Percentiles rank a stretch among this genome's conserved stretches.
These are phyloP conservation scores for Kluyveromyces sp. DNA, from an alignment of 1,139 yeast genomes.

Conservation along the genomic window DNA sequence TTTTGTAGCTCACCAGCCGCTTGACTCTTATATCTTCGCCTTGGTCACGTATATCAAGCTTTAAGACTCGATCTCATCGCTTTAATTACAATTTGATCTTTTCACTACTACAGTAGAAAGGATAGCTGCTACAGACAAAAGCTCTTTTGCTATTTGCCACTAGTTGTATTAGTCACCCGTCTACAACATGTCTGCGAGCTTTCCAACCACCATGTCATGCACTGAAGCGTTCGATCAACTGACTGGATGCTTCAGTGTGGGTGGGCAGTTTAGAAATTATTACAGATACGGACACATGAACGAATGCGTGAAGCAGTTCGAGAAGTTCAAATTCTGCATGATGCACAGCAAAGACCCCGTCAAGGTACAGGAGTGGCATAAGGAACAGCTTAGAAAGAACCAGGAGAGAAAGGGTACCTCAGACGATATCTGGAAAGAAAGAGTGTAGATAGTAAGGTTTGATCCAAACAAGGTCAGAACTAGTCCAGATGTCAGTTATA, in stretches of 20 bases:
- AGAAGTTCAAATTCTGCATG: slow-evolving; percentile 76
- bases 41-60: neutral
- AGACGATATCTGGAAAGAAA: slow-evolving; percentile 71
- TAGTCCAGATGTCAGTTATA: too few species aligned
- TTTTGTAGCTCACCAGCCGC: too few species aligned
- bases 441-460: slow-evolving; percentile 9
- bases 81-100: neutral
- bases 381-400: slow-evolving; percentile 47
- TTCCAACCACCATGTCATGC: slow-evolving; percentile 50
- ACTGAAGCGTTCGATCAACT: slow-evolving; percentile 82
- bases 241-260: slow-evolving; percentile 77
- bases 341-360: slow-evolving; percentile 45
- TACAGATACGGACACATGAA: slow-evolving; percentile 77
- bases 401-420: slow-evolving; percentile 62
- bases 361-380: slow-evolving; percentile 65
- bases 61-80: neutral
- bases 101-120: neutral
- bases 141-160: too few species aligned
- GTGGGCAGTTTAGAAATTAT: slow-evolving; percentile 78
- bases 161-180: too few species aligned
- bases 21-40: neutral
- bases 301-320: slow-evolving; percentile 60
- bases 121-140: neutral
- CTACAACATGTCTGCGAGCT: slow-evolving; percentile 16
- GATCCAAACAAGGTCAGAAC: too few species aligned